Evolutionary conservation across 495 filamentous ascomycete species (phyloP).

Genomic region (Trichoderma virens): DNA sequence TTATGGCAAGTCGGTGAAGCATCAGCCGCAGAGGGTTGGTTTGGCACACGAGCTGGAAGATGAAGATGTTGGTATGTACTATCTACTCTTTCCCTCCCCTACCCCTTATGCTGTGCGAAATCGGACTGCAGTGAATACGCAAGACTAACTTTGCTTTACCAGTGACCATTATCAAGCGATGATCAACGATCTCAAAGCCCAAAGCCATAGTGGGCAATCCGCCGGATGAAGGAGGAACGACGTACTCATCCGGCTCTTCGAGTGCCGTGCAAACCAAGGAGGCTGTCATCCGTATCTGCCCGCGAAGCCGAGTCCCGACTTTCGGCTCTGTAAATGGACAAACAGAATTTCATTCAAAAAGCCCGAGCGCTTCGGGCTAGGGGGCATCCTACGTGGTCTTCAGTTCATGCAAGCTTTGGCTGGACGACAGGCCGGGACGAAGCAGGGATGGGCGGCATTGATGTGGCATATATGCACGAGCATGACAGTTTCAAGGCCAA

Average conservation of each 20-base stretch:
- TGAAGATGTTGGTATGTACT: slow-evolving; percentile 86
- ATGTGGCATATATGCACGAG: background rate
- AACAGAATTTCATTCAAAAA: background rate
- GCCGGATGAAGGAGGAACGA: background rate
- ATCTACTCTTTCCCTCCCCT: background rate
- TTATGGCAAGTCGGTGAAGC: slow-evolving; percentile 95
- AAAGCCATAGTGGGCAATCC: background rate
- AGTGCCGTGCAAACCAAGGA: background rate
- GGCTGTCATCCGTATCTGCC: background rate
- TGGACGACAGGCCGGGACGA: background rate
- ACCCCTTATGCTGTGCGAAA: too few relatives aligned
- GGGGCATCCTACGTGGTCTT: background rate
- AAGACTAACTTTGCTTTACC: slow-evolving; percentile 23
- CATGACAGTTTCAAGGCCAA: background rate
- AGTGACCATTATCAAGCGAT: slow-evolving; percentile 96
- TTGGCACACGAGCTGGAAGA: slow-evolving; percentile 86
- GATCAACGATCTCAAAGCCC: slow-evolving; percentile 25
- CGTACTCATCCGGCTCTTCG: background rate
- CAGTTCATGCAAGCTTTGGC: background rate
- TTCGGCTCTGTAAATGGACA: background rate
- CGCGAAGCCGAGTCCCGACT: background rate
- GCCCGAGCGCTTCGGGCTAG: background rate
- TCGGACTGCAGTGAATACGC: too few relatives aligned
- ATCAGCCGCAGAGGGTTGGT: slow-evolving; percentile 94
- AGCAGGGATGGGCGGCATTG: background rate